Conservation (phyloP, 371 early-diverging fungal species). For the Catenaria anguillulae region DNA sequence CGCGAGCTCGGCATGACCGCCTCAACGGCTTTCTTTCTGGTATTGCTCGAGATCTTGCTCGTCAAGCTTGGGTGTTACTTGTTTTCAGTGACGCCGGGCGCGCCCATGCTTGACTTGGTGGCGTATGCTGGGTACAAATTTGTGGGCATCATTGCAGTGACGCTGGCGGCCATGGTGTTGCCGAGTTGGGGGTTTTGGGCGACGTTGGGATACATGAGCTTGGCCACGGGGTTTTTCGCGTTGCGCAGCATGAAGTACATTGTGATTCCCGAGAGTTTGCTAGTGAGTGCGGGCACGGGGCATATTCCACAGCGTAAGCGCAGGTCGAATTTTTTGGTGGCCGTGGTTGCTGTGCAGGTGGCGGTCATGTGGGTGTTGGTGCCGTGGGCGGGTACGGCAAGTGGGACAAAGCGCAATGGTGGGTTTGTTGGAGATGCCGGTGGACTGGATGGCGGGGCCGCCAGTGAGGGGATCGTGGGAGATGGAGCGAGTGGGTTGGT, state of each 20-base stretch:
- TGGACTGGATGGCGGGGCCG: too few relatives aligned
- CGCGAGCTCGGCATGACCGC: slow-evolving; percentile 78
- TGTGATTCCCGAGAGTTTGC: slow-evolving; percentile 79
- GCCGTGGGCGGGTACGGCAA: background rate
- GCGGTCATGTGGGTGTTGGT: background rate
- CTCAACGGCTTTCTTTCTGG: slow-evolving; percentile 66
- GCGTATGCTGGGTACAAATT: slow-evolving; percentile 95
- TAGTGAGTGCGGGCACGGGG: slow-evolving; percentile 45
- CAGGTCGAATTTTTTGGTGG: background rate
- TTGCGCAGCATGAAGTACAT: slow-evolving; percentile 76
- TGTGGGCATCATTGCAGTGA: slow-evolving; percentile 52
- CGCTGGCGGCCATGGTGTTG: slow-evolving; percentile 33
- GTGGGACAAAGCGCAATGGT: too few relatives aligned
- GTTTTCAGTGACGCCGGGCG: slow-evolving; percentile 65
- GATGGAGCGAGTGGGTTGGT: too few relatives aligned
- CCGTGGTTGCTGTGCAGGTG: background rate
- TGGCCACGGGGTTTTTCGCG: slow-evolving; percentile 67
- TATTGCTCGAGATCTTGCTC: slow-evolving; percentile 62
- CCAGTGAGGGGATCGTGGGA: too few relatives aligned
- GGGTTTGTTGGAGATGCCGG: too few relatives aligned
- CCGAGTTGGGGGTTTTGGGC: slow-evolving; percentile 40
- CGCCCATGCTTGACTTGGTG: slow-evolving; percentile 72
- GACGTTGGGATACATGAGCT: slow-evolving; percentile 54
- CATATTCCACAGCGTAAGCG: background rate
- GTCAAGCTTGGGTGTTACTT: slow-evolving; percentile 78